A percentile compares a stretch with the other conserved stretches of the same genome.
These are phyloP conservation scores for Smallanthus sonchifolius DNA, from an alignment of 129 eudicot species.

Conservation along the genomic window DNA sequence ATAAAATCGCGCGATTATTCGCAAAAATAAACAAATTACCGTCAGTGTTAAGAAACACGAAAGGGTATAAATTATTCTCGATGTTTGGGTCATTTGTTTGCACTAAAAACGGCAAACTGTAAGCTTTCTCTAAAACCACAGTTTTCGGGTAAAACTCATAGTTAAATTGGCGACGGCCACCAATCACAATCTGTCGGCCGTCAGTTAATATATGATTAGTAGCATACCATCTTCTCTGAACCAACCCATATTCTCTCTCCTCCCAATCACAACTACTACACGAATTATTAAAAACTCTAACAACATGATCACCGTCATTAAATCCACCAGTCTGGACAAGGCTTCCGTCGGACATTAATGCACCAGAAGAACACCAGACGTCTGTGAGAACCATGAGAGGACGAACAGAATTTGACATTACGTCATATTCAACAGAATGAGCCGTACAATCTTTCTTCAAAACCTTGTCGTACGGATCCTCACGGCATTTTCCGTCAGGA, in stretches of 20 bases:
- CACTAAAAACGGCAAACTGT: slow-evolving; percentile 40
- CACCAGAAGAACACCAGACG: slow-evolving; percentile 85
- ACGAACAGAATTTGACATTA: slow-evolving; percentile 46
- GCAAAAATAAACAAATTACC: slow-evolving; percentile 73
- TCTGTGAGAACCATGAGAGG: slow-evolving; percentile 64
- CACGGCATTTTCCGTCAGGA: slow-evolving; percentile 48
- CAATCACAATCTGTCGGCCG: slow-evolving; percentile 45
- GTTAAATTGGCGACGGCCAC: slow-evolving; percentile 61
- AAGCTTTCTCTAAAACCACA: neutral
- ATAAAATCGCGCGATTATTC: slow-evolving; percentile 55
- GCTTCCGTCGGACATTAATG: slow-evolving; percentile 53
- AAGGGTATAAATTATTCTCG: slow-evolving; percentile 77
- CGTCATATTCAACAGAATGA: slow-evolving; percentile 67
- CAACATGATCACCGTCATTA: slow-evolving; percentile 63
- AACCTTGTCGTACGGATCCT: slow-evolving; percentile 31
- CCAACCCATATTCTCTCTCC: slow-evolving; percentile 32
- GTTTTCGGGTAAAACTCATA: slow-evolving; percentile 70
- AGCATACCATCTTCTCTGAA: slow-evolving; percentile 63
- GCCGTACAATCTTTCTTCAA: slow-evolving; percentile 60
- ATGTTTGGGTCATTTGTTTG: slow-evolving; percentile 42
- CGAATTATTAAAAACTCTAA: slow-evolving; percentile 32
- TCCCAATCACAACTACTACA: slow-evolving; percentile 64
- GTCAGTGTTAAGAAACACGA: slow-evolving; percentile 53
- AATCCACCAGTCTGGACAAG: slow-evolving; percentile 76
- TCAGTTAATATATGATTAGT: slow-evolving; percentile 34